A percentile compares a stretch with the other conserved stretches of the same genome.
These are phyloP conservation scores for Echinosophora koreensis DNA, from an alignment of 306 rosid species.

Conservation along the genomic window DNA sequence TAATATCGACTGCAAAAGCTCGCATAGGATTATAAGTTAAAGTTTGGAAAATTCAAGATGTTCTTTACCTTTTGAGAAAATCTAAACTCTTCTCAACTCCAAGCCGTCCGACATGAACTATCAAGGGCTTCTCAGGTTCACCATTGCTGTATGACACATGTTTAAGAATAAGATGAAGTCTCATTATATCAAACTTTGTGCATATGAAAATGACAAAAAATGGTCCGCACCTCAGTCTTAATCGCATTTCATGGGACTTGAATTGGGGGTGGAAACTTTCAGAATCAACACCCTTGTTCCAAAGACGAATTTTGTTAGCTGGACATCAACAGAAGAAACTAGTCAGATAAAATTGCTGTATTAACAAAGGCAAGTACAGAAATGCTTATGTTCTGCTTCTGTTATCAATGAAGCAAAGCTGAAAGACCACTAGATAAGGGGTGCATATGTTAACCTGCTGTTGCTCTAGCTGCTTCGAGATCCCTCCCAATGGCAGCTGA, in stretches of 20 bases:
- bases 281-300: constrained; percentile 99
- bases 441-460: constrained; percentile 69
- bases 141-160: constrained; percentile 66
- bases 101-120: constrained; percentile 92
- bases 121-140: constrained; percentile 93
- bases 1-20: not conserved
- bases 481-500: constrained; percentile 91
- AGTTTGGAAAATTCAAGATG: constrained; percentile 30
- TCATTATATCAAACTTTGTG: constrained; percentile 5
- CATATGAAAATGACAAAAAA: constrained; percentile 17
- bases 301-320: constrained; percentile 92
- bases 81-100: constrained; percentile 99
- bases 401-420: constrained; percentile 2
- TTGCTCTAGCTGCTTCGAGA: constrained; percentile 77
- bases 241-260: constrained; percentile 84
- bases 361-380: not conserved
- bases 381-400: not conserved
- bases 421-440: constrained; percentile 17
- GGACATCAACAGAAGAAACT: constrained; percentile 49
- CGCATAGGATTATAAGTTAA: not conserved
- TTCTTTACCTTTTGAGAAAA: constrained; percentile 80
- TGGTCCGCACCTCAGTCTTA: constrained; percentile 66
- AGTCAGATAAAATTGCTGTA: constrained; percentile 18
- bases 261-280: constrained; percentile 87
- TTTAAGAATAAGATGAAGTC: constrained; percentile 38